Conservation (phyloP, 1,284 basidiomycete genomes). For the Moniliella sp. region DNA sequence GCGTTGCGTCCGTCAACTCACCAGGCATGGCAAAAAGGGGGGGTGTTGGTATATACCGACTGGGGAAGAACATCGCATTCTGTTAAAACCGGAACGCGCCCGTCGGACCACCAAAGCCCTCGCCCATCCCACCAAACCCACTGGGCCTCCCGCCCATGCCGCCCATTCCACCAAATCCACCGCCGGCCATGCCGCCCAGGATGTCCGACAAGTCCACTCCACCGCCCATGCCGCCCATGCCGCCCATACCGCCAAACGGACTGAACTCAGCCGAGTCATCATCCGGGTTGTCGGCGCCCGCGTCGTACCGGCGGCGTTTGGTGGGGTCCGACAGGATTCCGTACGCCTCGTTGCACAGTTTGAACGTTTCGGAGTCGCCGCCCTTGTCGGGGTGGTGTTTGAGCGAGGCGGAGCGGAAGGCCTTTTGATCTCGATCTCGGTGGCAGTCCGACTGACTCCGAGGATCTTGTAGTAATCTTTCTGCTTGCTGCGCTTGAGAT, state of each 20-base stretch:
- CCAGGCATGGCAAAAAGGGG: too few species aligned
- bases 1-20: too few species aligned
- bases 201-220: conserved; percentile 3
- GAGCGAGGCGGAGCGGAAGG: conserved; percentile 9
- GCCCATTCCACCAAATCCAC: too few species aligned
- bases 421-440: conserved; percentile 58
- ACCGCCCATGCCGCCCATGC: conserved; percentile 16
- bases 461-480: conserved; percentile 54
- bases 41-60: too few species aligned
- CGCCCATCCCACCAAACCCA: too few species aligned
- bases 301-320: conserved; percentile 26
- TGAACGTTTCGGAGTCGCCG: conserved; percentile 33
- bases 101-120: too few species aligned
- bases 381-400: conserved; percentile 33
- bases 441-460: conserved; percentile 50
- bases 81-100: too few species aligned
- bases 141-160: too few species aligned
- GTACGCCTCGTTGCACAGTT: conserved; percentile 28
- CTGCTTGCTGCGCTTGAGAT: conserved; percentile 26
- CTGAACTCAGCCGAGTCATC: conserved; percentile 9
- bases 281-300: conserved; percentile 26
- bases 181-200: conserved; percentile 6
- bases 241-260: conserved; percentile 8
- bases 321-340: conserved; percentile 18
- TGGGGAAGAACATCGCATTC: too few species aligned